These are phyloP conservation scores for Candida sp. DNA, from an alignment of 1,139 yeast species.

Conservation along the genomic window DNA sequence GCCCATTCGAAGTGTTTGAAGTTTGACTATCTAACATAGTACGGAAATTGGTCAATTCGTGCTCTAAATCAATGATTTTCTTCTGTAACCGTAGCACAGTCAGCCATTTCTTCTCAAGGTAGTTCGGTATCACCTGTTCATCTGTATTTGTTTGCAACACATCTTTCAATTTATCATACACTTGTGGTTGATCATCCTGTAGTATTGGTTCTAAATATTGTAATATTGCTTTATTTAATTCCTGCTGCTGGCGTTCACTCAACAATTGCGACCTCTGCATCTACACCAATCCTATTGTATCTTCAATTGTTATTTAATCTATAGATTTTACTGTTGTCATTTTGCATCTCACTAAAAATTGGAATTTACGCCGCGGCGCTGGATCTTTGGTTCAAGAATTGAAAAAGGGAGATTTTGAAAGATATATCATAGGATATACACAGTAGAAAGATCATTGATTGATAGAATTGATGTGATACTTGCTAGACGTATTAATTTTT, in stretches of 20 bases:
- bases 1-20: conserved; percentile 4
- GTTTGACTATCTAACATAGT: conserved; percentile 37
- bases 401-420: too few relatives aligned
- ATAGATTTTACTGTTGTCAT: neutral
- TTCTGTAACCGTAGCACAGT: conserved; percentile 80
- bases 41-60: conserved; percentile 40
- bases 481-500: conserved; percentile 8
- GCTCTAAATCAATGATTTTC: conserved; percentile 58
- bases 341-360: neutral
- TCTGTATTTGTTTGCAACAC: conserved; percentile 14
- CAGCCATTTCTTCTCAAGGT: conserved; percentile 86
- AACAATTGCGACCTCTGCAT: conserved; percentile 22
- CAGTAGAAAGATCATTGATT: too few relatives aligned
- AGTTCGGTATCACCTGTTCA: conserved; percentile 36
- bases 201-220: conserved; percentile 46
- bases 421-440: too few relatives aligned
- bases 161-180: conserved; percentile 10
- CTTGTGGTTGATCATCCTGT: conserved; percentile 9
- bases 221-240: conserved; percentile 53
- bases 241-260: conserved; percentile 48
- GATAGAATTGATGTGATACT: too few relatives aligned
- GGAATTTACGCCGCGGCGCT: too few relatives aligned
- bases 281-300: neutral
- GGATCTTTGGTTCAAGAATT: too few relatives aligned
- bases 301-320: too few relatives aligned